Evolutionary conservation across 257 asterid species (phyloP), one percentile per base, ranked within the genome.

Genomic region (Lithospermum erythrorhizon): DNA sequence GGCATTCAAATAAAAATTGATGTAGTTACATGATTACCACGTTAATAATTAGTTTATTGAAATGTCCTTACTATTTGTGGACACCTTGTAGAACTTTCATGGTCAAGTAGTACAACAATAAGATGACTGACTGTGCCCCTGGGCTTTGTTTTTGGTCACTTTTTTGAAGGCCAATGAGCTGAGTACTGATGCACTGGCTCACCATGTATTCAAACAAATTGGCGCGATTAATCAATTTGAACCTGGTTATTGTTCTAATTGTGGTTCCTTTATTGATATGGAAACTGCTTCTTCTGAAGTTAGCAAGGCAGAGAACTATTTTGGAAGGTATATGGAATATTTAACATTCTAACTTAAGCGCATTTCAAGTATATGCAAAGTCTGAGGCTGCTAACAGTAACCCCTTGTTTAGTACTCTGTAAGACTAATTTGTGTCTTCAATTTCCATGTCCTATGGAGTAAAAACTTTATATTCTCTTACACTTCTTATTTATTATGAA

Each of bases 261-360:
- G 98, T 72, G 81, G 80, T 58, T 79, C 81, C 20, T 68, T 65
- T 62, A 54, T 78, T 71, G 86, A 88, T 82, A 63, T 83, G 57
- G 83, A 78, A 78, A 79, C 79, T 72, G 75, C 87, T n/a, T 64
- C 59, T 62, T 67, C 74, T 49, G 66, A 78, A 60, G 65, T 76
- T 11, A 48, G 74, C 23, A 65, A 76, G 73, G 84, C 87, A 56
- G 90, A 75, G 66, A 65, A 61, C 24, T 75, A 48, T 70, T 21
- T 79, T 21, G 72, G 49, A 77, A 84, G 97, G 98, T 88, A 73
- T 24, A 24, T 24, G n/a, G n/a, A n/a, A n/a, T n/a, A n/a, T n/a
- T n/a, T n/a, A n/a, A n/a, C n/a, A n/a, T 24, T 27, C 32, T 27
- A 27, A 27, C 32, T 27, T 27, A 3, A 27, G 32, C 32, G 32